Evolutionary conservation across 345 rosid genomes (phyloP), one percentile per base, ranked within the genome.

Genomic region (Orychophragmus violaceus): DNA sequence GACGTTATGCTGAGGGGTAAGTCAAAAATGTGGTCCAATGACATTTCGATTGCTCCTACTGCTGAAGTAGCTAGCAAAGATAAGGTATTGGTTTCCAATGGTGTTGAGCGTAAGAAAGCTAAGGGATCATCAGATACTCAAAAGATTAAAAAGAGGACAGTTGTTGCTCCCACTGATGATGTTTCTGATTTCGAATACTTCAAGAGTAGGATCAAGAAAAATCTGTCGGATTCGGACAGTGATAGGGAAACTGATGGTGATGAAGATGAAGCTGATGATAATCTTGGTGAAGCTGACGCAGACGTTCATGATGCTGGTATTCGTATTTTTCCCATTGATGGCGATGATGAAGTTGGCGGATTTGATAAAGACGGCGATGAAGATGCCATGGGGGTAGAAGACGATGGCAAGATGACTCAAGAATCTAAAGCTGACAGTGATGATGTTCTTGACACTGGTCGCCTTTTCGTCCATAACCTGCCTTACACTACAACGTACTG

Each of bases 381-480:
- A 0, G 64, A 76, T 66, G 70, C 59, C 24, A 48, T 33, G 51
- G 68, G 33, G 53, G 69, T 39, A 3, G 75, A 71, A 76, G 78
- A 25, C 12, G 69, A 75, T 70, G 81, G 74, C 61, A 69, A 29
- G 14, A 61, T 69, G 59, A 14, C 73, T 48, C 76, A 69, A 50
- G 83, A 70, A 72, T 58, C 54, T 44, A 77, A 74, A 73, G 79
- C 78, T 49, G 81, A 78, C 78, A 66, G 62, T 71, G 64, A 78
- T 45, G 83, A 82, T 67, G 70, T 59, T 70, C 69, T 82, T 49
- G 81, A 75, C 60, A 75, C 69, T 74, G 84, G 82, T 35, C 95
- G 97, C 27, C 90, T 90, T 72, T 94, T 90, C 72, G 84, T 90
- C 49, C 89, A 90, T 32, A 94, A 94, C 77, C 84, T 90, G 66